Base-by-base conservation (phyloP, 176 grass and related monocot genomes). In the Saccharum spontaneum region DNA sequence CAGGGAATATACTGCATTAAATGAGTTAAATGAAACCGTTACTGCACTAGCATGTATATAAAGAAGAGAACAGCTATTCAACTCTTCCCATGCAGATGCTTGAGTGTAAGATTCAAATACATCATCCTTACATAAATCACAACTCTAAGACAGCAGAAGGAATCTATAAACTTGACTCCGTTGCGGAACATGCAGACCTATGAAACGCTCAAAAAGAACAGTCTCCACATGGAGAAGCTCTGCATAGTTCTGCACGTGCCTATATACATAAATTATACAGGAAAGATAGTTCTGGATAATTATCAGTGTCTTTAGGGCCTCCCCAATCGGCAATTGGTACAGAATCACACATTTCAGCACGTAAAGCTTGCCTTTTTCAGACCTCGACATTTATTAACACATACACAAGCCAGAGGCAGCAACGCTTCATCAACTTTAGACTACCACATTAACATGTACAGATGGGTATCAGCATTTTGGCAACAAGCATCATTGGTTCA, bases 181-280 rank as follows among this genome's bases (percentile, higher is more conserved):
- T 23, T 78, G 57, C 2, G 15, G 15, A 75, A 59, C 20, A 45
- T 55, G 52, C 11, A 75, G 46, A 67, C 78, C 7, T 10, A 10
- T 0, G 3, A 65, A 45, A 79, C 64, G 66, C 41, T 44, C 7
- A 24, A 2, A 20, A 55, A 0, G 6, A 86, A 36, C 23, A 30
- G 69, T 55, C 62, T 84, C 63, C 69, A 63, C 24, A 41, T 64
- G 71, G 79, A 80, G 68, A 62, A 84, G 30, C 41, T n/a, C 22
- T 79, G 69, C 49, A 66, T 52, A 71, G 69, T 74, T 64, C n/a
- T 75, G 39, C 40, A 55, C 41, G 71, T 84, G 81, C 24, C 81
- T 76, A 84, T 59, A 59, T 14, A 44, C 39, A 76, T 76, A 80
- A 7, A 2, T 63, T 75, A 62, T 7, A 84, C 17, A 11, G 24